Evolutionary conservation across 768 basidiomycete genomes (phyloP).

Genomic region (Candolleomyces eurysporus): DNA sequence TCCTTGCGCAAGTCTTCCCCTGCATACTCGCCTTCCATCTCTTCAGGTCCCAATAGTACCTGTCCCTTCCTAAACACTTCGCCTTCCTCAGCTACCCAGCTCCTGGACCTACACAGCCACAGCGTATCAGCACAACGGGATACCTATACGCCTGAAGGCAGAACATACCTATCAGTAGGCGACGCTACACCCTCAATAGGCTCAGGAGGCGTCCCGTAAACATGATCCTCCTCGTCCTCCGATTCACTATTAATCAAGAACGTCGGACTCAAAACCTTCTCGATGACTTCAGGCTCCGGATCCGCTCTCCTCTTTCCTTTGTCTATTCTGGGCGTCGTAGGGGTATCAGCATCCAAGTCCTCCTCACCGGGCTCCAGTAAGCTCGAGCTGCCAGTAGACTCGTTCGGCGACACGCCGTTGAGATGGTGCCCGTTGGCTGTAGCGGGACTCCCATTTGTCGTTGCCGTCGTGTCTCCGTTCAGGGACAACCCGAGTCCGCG

Average conservation of each 20-base stretch:
- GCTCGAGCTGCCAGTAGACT: conserved; percentile 8
- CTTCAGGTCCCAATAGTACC: conserved; percentile 77
- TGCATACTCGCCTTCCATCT: conserved; percentile 87
- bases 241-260: conserved; percentile 46
- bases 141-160: neutral
- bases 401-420: conserved; percentile 16
- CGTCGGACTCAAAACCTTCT: conserved; percentile 72
- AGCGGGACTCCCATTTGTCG: conserved; percentile 18
- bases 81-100: conserved; percentile 91
- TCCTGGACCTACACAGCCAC: conserved; percentile 51
- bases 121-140: too few relatives aligned
- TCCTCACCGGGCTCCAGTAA: conserved; percentile 11
- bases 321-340: conserved; percentile 63
- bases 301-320: conserved; percentile 78
- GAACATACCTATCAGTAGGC: conserved; percentile 49
- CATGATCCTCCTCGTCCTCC: conserved; percentile 51
- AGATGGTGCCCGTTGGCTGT: conserved; percentile 20
- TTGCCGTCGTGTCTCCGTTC: conserved; percentile 21
- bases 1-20: conserved; percentile 87
- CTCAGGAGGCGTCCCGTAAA: conserved; percentile 29
- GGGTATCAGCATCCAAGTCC: conserved; percentile 31
- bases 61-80: conserved; percentile 94
- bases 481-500: conserved; percentile 45
- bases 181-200: conserved; percentile 26
- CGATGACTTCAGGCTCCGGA: conserved; percentile 63